These are phyloP conservation scores for Aquilaria sinensis DNA, from an alignment of 345 rosid species.

Conservation along the genomic window DNA sequence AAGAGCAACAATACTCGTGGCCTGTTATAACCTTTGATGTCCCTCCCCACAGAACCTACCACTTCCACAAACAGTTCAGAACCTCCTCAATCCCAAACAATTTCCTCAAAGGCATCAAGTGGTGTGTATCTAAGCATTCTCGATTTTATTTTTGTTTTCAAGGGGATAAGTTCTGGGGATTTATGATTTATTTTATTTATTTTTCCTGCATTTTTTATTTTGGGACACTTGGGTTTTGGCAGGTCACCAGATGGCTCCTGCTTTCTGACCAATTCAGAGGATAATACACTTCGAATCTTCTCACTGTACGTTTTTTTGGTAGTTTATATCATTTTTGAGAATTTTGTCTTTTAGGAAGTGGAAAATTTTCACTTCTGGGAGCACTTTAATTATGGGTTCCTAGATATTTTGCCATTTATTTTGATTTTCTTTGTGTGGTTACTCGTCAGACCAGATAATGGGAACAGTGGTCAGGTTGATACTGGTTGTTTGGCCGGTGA, in stretches of 20 bases:
- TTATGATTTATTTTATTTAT: neutral
- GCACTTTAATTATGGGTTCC: neutral
- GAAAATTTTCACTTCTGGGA: neutral
- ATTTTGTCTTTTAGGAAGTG: neutral
- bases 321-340: neutral
- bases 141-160: neutral
- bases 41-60: conserved; percentile 54
- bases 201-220: neutral
- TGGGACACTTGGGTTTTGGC: conserved; percentile 13
- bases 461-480: conserved; percentile 16
- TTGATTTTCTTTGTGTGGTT: conserved; percentile 1
- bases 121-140: conserved; percentile 25
- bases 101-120: conserved; percentile 83
- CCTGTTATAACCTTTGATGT: conserved; percentile 54
- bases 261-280: conserved; percentile 76
- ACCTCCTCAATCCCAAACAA: conserved; percentile 58
- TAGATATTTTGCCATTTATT: neutral
- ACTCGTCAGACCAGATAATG: conserved; percentile 43
- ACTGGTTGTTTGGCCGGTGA: conserved; percentile 21
- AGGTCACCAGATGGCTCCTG: conserved; percentile 99
- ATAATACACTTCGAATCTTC: conserved; percentile 67
- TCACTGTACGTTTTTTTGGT: conserved; percentile 39
- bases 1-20: conserved; percentile 35
- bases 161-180: neutral
- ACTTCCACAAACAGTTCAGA: conserved; percentile 69